Evolutionary conservation across 176 grass and related monocot genomes (phyloP).

Genomic region (Eleusine indica): DNA sequence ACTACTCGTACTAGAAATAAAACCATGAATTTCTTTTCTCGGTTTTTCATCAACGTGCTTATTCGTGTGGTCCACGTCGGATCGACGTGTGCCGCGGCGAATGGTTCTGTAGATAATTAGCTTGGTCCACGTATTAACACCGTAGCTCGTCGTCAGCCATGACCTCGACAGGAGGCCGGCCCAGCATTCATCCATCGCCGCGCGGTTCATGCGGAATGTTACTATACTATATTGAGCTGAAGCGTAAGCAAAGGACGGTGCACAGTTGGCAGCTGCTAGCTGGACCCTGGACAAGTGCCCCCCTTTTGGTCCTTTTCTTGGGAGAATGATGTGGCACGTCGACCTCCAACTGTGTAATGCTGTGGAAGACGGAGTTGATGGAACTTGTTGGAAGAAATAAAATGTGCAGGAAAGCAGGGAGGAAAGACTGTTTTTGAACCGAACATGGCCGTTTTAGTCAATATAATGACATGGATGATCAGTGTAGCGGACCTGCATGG

Average conservation of each 20-base stretch:
- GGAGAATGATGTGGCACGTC: too few relatives aligned
- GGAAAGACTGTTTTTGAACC: neutral
- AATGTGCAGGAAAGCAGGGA: neutral
- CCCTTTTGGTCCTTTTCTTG: neutral
- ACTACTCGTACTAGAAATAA: neutral
- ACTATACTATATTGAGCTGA: too few relatives aligned
- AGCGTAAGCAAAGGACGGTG: too few relatives aligned
- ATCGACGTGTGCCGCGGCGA: neutral
- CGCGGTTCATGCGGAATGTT: too few relatives aligned
- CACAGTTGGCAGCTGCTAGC: neutral
- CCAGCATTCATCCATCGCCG: too few relatives aligned
- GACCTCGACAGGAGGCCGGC: neutral
- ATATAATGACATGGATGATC: neutral
- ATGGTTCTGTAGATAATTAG: neutral
- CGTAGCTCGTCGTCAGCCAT: neutral
- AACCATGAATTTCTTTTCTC: neutral
- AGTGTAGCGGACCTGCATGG: neutral
- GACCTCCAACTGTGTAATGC: neutral
- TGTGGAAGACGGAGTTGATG: neutral
- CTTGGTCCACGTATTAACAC: too few relatives aligned
- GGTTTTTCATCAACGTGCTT: neutral
- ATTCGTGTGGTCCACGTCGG: slow-evolving; percentile 21
- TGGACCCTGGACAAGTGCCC: neutral
- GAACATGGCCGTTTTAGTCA: neutral
- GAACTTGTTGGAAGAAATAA: neutral